A percentile compares a stretch with the other conserved stretches of the same genome.
Evolutionary conservation across 1,284 basidiomycete species (phyloP).

Genomic region (Rhizopogon hawkerae): DNA sequence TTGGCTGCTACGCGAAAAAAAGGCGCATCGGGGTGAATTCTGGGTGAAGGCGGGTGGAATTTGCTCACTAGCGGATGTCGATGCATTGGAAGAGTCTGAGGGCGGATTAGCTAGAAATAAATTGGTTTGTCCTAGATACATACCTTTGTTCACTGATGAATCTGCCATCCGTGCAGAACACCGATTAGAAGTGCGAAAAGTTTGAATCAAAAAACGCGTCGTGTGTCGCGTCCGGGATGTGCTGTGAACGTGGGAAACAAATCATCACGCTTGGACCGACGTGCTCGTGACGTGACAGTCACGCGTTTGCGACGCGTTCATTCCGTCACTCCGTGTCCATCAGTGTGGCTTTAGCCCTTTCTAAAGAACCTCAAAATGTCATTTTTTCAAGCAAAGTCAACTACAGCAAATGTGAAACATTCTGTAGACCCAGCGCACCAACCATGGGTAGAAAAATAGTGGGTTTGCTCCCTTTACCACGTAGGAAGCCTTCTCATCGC

Average conservation of each 20-base stretch:
- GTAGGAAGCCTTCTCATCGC: constrained; percentile 5
- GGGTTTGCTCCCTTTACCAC: constrained; percentile 15
- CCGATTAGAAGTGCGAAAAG: constrained; percentile 9
- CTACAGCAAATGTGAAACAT: constrained; percentile 35
- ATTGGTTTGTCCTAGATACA: constrained; percentile 7
- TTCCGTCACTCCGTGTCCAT: background rate
- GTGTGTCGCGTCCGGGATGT: constrained; percentile 11
- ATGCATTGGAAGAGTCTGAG: constrained; percentile 12
- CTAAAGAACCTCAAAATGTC: constrained; percentile 32
- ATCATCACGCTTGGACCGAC: constrained; percentile 23
- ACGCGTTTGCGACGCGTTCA: constrained; percentile 29
- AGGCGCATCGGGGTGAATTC: constrained; percentile 1
- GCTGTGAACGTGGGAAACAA: constrained; percentile 16
- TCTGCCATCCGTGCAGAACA: constrained; percentile 27
- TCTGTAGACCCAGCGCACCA: constrained; percentile 58
- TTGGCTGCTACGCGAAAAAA: constrained; percentile 25
- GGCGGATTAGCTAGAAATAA: background rate
- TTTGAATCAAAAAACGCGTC: constrained; percentile 13
- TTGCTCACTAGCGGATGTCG: constrained; percentile 15
- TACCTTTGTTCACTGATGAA: constrained; percentile 31
- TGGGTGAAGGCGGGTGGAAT: background rate
- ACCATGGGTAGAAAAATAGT: constrained; percentile 99
- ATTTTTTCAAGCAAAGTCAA: constrained; percentile 51
- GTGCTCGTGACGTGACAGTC: constrained; percentile 28
- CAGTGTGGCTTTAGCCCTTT: background rate